Evolutionary conservation across 2,329 filamentous ascomycete species (phyloP), one percentile per base, ranked within the genome.

Genomic region (Apiospora marii): DNA sequence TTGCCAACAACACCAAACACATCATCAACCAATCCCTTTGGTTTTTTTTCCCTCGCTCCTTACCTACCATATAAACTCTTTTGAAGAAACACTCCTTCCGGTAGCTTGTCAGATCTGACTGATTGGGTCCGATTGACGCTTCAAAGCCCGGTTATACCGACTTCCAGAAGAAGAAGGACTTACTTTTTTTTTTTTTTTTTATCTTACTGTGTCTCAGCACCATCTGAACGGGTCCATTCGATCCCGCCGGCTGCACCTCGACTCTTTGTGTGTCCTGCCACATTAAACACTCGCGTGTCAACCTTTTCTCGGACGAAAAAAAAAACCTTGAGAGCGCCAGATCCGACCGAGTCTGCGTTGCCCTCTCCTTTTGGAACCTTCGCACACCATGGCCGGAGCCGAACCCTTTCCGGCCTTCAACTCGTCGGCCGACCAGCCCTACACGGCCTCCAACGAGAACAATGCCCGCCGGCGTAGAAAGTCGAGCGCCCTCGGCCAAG

Each of bases 331-430:
- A 64, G 58, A 64, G 58, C 58, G 58, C 58, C 58, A 64, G 58
- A 64, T 49, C 12, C 53, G 30, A 61, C 12, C 53, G 30, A 61
- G 67, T 48, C 67, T 68, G 67, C 41, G 41, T 48, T 46, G 41
- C n/a, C n/a, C 24, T 24, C n/a, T 5, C 19, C 41, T n/a, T 68
- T 48, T 48, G 41, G n/a, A 68, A 27, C 3, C 8, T 30, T 49
- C 46, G 14, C 67, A 46, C 41, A 70, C 27, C 19, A 87, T 87
- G 85, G 81, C 85, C 53, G 81, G 79, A 72, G 80, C 84, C 74
- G 88, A 90, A 80, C 88, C 88, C 27, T 90, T 90, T 74, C 88
- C 88, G 71, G 82, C 86, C 51, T 84, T 90, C 76, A 87, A 85
- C 80, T 84, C 85, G 69, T 83, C 86, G 69, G 84, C 84, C 74